Base-by-base conservation (phyloP, 2,329 filamentous ascomycete genomes). In the Pseudocercospora fuligena region DNA sequence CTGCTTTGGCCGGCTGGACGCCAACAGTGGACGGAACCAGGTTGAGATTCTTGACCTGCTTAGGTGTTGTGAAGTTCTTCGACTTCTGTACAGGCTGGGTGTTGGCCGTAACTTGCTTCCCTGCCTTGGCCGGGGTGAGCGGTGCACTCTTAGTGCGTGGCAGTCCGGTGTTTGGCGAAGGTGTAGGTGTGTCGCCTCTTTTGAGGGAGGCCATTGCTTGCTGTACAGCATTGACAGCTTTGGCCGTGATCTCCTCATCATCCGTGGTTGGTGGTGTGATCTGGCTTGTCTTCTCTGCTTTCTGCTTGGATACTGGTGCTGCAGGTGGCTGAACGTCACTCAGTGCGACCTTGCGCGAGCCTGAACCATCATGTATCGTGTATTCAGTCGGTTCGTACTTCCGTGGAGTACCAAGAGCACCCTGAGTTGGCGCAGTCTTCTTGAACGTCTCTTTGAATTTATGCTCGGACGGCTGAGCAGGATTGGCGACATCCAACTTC, bases 21-120 rank as follows among this genome's bases (percentile, higher is more conserved):
- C 54, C 63, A 27, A 65, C 66, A 27, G 72, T 69, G 9, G 71
- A 69, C 40, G 72, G 73, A 11, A 73, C 16, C 14, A 75, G 66
- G 21, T 67, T 63, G 11, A 61, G 36, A 14, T 63, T 65, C 16
- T 62, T 64, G 14, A 56, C 64, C 25, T 66, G 61, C 36, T 66
- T 66, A 5, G 66, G 64, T 3, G 69, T 70, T 31, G 63, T 62
- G 16, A 63, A 60, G 3, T 64, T 63, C 59, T 49, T 21, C n/a
- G 23, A 46, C 25, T 31, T 67, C 51, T 57, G 65, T 7, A 61
- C 65, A 23, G 61, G 65, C 12, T 66, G 66, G 8, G 61, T 56
- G 49, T 64, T 61, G 5, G 43, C 54, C 8, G 21, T 33, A 25
- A 19, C 51, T 57, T 63, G 57, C 51, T 60, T 60, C 21, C 49